These are phyloP conservation scores for Fomes fomentarius DNA, from an alignment of 1,284 basidiomycete species.

Conservation along the genomic window DNA sequence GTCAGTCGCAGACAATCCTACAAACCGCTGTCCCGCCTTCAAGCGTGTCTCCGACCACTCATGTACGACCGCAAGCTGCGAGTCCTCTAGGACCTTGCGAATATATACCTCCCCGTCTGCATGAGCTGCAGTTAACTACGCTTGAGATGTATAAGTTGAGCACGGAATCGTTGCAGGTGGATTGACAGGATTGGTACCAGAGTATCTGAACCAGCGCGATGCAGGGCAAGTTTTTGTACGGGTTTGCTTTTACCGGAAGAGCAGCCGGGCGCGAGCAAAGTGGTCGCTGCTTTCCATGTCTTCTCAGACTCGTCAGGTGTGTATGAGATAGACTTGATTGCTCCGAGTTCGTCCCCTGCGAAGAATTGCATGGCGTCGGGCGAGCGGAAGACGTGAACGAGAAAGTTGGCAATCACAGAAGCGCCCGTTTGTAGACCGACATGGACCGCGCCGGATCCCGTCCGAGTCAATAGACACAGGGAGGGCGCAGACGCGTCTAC, in stretches of 20 bases:
- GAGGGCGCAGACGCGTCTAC: too few species aligned
- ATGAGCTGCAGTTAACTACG: conserved; percentile 65
- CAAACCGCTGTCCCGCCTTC: conserved; percentile 53
- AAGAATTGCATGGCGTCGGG: too few species aligned
- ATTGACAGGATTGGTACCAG: conserved; percentile 24
- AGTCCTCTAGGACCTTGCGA: conserved; percentile 45
- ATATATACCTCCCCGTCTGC: conserved; percentile 56
- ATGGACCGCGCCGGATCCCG: conserved; percentile 1
- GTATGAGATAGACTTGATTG: conserved; percentile 64
- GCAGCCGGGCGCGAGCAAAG: conserved; percentile 40
- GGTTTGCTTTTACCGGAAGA: conserved; percentile 38
- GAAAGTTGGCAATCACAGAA: too few species aligned
- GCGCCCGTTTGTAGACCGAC: neutral
- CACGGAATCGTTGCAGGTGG: neutral
- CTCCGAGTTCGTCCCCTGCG: conserved; percentile 74
- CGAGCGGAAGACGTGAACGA: conserved; percentile 1
- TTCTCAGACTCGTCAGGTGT: conserved; percentile 14
- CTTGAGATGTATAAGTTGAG: conserved; percentile 28
- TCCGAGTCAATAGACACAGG: too few species aligned
- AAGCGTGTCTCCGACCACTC: conserved; percentile 70
- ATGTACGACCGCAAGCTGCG: conserved; percentile 40
- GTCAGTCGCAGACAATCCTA: conserved; percentile 57
- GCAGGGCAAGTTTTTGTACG: conserved; percentile 44
- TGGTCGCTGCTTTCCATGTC: conserved; percentile 35
- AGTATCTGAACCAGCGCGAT: conserved; percentile 15